phyloP scores from a whole-genome alignment of 2,329 filamentous ascomycete species.

The Stachybotrys chartarum region DNA sequence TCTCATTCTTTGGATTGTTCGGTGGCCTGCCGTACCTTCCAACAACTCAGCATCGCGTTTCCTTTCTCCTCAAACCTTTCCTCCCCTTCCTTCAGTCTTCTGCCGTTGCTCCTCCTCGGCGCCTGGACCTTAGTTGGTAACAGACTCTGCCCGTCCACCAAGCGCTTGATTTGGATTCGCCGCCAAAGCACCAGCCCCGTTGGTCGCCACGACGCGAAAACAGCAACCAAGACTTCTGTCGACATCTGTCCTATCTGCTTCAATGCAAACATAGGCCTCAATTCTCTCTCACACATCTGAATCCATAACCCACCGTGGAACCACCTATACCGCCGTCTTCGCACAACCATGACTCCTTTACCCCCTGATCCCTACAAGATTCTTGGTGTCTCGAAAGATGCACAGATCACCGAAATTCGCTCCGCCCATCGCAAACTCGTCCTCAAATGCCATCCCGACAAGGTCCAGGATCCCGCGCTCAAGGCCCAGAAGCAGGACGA shows the following conservation, averaged over 20 bases:
- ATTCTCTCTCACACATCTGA: not conserved
- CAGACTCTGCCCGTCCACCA: not conserved
- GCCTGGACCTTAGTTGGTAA: not conserved
- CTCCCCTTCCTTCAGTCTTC: not conserved
- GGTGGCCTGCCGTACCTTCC: not conserved
- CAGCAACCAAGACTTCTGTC: not conserved
- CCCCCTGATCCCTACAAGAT: slow-evolving; percentile 72
- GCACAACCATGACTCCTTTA: slow-evolving; percentile 36
- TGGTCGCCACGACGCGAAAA: not conserved
- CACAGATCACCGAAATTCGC: slow-evolving; percentile 65
- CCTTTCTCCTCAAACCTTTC: not conserved
- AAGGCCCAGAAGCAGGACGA: slow-evolving; percentile 76
- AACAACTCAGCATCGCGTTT: not conserved
- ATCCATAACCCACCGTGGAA: not conserved
- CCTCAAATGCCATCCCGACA: slow-evolving; percentile 86
- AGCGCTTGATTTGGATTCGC: not conserved
- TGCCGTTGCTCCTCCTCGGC: not conserved
- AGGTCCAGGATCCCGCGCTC: slow-evolving; percentile 69
- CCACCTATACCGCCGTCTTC: slow-evolving; percentile 4
- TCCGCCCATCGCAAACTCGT: slow-evolving; percentile 78
- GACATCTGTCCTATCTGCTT: slow-evolving; percentile 8
- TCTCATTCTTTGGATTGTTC: not conserved
- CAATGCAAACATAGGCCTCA: slow-evolving; percentile 13
- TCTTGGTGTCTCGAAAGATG: slow-evolving; percentile 67
- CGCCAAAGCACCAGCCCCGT: not conserved